Evolutionary conservation across 352 stramenopile species (phyloP), one percentile per base, ranked within the genome.

Genomic region (Phytophthora ohioensis): DNA sequence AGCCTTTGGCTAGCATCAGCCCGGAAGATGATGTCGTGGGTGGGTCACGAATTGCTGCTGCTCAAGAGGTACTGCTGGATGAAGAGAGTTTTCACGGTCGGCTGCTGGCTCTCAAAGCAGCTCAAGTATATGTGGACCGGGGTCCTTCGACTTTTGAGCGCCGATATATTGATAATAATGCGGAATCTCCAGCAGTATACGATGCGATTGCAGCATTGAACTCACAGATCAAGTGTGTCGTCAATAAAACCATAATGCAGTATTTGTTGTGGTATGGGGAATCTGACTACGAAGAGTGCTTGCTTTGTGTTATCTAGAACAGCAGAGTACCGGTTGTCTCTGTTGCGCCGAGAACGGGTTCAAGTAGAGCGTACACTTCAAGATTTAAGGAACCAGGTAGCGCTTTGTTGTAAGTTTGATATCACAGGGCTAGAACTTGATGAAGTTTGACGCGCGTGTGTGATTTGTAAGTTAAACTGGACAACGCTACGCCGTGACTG

Each of bases 21-120:
- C 78, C 76, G 4, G 77, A 81, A 12, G 80, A 88, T 43, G 73
- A 87, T n/a, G 68, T 78, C 2, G 52, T 87, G 3, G 76, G 89
- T 46, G 81, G 80, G 3, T 67, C 43, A 12, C 74, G 80, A 0
- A 81, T 90, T 47, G 30, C 30, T 10, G 38, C 32, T 5, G 82
- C 84, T 5, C 72, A 78, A 30, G 15, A 38, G 0, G 45, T 80
- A 34, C 41, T 91, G 34, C 53, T 81, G 2, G 71, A 89, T 31
- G 84, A 91, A 72, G 82, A 92, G 39, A 76, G 72, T 32, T 61
- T 90, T 10, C 71, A 84, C 17, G 84, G 84, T 34, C 68, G 67
- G 36, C 12, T 56, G 32, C 57, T 41, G 34, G 61, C 64, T 15
- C 15, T 79, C 9, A 67, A 64, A 48, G 45, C 35, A 56, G 54